Evolutionary conservation across 2,329 filamentous ascomycete genomes (phyloP), one percentile per base, ranked within the genome.

Genomic region (Aspergillus calidoustus): DNA sequence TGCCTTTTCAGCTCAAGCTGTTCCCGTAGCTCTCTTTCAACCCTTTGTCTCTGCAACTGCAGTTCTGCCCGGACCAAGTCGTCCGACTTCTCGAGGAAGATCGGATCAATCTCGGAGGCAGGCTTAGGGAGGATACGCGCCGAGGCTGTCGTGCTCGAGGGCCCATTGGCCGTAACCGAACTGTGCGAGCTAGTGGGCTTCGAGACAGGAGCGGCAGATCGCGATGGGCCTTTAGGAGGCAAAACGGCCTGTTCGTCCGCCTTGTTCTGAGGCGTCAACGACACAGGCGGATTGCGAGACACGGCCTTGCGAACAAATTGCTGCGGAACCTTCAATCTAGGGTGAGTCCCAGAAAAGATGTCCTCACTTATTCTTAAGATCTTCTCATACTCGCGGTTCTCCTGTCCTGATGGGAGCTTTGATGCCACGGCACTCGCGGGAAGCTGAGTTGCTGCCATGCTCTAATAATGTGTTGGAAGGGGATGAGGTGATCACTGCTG

Each of bases 51-150:
- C 77, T 92, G 91, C 65, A 94, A 79, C 74, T 90, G 87, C 64
- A 92, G 81, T 78, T 96, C 92, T 72, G 92, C 92, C 79, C 88
- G 90, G 73, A 95, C 87, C 68, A 96, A 82, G 73, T 91, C 88
- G 73, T 92, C 90, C 68, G 93, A 93, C 78, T 97, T 97, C 73
- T 91, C 89, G 76, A 96, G 84, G 69, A 96, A 84, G 64, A 96
- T 88, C 54, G 92, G 91, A 76, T 96, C 87, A 79, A 95, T 91
- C 76, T 89, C 88, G 63, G 88, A 87, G 66, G 84, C 85, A 67
- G 84, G 77, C 70, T 80, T 82, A 63, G 78, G 76, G 68, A 76
- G 69, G 64, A 77, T 69, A 70, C 74, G 77, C 65, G 76, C 71
- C 54, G 76, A 70, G 66, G 62, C 64, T 31, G 69, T 55, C 22